These are phyloP conservation scores for Salix brachista DNA, from an alignment of 345 rosid species.

Conservation along the genomic window DNA sequence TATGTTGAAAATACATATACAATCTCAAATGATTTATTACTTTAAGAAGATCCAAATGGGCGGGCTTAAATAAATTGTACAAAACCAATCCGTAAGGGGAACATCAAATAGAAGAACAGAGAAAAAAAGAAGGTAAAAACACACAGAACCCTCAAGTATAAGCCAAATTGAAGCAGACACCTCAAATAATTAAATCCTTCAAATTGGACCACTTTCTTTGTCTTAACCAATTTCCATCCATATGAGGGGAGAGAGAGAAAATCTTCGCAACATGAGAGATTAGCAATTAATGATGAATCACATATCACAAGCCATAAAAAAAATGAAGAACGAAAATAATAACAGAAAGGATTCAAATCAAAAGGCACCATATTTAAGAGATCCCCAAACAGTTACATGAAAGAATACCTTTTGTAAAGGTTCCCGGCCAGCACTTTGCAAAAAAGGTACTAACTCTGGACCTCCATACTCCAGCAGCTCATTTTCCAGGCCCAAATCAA, in stretches of 20 bases:
- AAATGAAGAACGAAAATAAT: no score
- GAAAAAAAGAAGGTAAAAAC: neutral
- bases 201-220: neutral
- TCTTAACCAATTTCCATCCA: neutral
- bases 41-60: constrained; percentile 5
- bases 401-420: constrained; percentile 61
- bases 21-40: neutral
- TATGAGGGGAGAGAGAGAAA: neutral
- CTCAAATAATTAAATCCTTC: no score
- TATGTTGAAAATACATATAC: neutral
- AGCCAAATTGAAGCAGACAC: no score
- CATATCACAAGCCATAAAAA: no score
- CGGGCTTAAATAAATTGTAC: no score
- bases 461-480: constrained; percentile 97
- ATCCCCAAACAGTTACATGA: neutral
- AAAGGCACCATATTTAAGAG: no score
- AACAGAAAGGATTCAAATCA: neutral
- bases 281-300: no score
- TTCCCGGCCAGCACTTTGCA: constrained; percentile 72
- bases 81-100: neutral
- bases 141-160: no score
- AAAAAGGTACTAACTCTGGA: constrained; percentile 92
- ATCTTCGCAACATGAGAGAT: no score
- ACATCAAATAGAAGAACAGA: neutral
- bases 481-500: constrained; percentile 83